Evolutionary conservation across 2,329 filamentous ascomycete genomes (phyloP), one percentile per base, ranked within the genome.

Genomic region (Chaetomiaceae sp.): DNA sequence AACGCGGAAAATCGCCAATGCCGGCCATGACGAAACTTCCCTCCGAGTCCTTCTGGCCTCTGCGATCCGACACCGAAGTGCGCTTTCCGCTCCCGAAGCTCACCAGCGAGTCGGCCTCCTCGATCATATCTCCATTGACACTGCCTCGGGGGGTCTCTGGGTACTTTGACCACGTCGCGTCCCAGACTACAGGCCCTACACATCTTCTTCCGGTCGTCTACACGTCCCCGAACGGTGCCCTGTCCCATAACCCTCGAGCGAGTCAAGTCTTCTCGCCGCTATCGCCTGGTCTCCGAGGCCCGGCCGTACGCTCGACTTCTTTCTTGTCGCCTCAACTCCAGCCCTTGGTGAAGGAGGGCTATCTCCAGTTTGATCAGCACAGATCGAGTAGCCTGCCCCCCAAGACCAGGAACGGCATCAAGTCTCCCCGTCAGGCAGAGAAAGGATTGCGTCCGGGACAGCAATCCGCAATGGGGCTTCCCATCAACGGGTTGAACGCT

Each of bases 21-120:
- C 41, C 55, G 44, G 53, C 62, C 56, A 74, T 74, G 71, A 65
- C 67, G 55, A 73, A 67, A 55, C 52, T 72, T 30, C 66, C 68
- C 30, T 64, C 69, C 52, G 70, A 75, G 56, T 69, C 71, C 23
- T 73, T 73, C 60, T 62, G 72, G 59, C 69, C 72, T 10, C 66
- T 66, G 41, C 68, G 68, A 55, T 59, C 64, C 53, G 69, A 72
- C 42, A 63, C 61, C 58, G 65, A 63, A 21, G 56, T 65, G 19
- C 50, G 48, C 62, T 43, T 59, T 41, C 57, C 61, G 46, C 58
- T 57, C 51, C 53, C 50, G 51, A 49, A 56, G 46, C 48, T 65
- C 23, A 62, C 63, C 52, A 60, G 59, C 53, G 63, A 65, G 31
- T 57, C 65, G 38, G 57, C 65, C 25, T 68, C 69, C 19, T 61